A percentile compares a stretch with the other conserved stretches of the same genome.
These are phyloP conservation scores for Cornus controversa DNA, from an alignment of 148 eudicot species.

Conservation along the genomic window DNA sequence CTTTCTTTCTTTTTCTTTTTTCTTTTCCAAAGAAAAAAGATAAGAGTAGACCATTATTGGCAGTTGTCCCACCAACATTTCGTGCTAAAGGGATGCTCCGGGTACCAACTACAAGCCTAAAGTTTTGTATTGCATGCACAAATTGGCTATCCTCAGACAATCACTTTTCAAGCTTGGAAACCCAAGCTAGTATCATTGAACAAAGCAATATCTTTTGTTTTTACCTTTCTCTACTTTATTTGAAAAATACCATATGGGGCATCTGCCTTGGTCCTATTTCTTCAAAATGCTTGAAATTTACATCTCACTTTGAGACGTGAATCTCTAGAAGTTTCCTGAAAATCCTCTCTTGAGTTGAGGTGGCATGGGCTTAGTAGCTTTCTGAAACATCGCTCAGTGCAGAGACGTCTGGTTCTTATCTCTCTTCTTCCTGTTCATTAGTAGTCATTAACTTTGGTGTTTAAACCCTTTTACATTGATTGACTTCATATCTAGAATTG, in stretches of 20 bases:
- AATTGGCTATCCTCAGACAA: neutral
- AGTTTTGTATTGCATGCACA: neutral
- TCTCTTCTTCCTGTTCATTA: neutral
- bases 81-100: neutral
- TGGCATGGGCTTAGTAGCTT: neutral
- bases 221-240: neutral
- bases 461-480: neutral
- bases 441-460: neutral
- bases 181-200: neutral
- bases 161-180: neutral
- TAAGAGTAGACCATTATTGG: neutral
- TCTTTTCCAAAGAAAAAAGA: too few species aligned
- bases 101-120: neutral
- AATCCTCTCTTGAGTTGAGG: neutral
- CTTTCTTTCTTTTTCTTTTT: too few species aligned
- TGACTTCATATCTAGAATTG: neutral
- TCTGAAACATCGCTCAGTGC: neutral
- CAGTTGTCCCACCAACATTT: neutral
- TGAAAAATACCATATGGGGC: too few species aligned
- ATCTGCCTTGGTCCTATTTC: neutral
- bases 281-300: neutral
- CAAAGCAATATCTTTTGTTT: neutral
- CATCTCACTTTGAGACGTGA: too few species aligned
- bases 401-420: neutral
- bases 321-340: neutral